phyloP scores from a whole-genome alignment of 495 filamentous ascomycete species.

The Oidiodendron maius region DNA sequence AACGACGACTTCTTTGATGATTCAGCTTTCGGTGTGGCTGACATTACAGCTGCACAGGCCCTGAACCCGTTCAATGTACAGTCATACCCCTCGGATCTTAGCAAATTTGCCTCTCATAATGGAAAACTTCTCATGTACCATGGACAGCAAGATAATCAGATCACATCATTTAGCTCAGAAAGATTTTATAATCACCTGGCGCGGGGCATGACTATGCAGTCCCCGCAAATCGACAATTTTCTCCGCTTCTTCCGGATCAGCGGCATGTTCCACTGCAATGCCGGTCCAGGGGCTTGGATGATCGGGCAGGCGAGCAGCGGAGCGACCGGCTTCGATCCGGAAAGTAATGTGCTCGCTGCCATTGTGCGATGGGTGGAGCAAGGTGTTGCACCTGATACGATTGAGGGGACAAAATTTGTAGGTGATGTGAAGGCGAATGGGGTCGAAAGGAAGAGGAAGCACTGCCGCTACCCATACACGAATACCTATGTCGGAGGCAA shows the following conservation, averaged over 20 bases:
- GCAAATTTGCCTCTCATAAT: slow-evolving; percentile 26
- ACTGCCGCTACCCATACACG: slow-evolving; percentile 30
- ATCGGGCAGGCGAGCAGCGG: slow-evolving; percentile 38
- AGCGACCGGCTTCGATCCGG: slow-evolving; percentile 20
- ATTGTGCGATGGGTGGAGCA: slow-evolving; percentile 59
- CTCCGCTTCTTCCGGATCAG: slow-evolving; percentile 55
- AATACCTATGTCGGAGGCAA: slow-evolving; percentile 5
- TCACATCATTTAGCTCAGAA: slow-evolving; percentile 28
- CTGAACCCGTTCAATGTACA: slow-evolving; percentile 31
- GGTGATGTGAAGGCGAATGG: slow-evolving; percentile 27
- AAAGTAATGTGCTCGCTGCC: slow-evolving; percentile 44
- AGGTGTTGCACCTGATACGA: slow-evolving; percentile 46
- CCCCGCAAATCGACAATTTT: slow-evolving; percentile 45
- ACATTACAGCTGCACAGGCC: slow-evolving; percentile 25
- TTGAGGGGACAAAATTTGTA: slow-evolving; percentile 50
- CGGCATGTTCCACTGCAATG: slow-evolving; percentile 39
- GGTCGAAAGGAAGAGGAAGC: slow-evolving; percentile 28
- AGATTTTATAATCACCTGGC: slow-evolving; percentile 36
- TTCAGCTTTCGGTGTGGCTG: slow-evolving; percentile 19
- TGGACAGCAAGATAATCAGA: slow-evolving; percentile 36
- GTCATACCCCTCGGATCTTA: slow-evolving; percentile 32
- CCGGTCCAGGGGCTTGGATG: slow-evolving; percentile 45
- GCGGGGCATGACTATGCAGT: slow-evolving; percentile 33
- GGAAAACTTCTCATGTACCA: slow-evolving; percentile 43
- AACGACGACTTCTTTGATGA: slow-evolving; percentile 44